Conservation (phyloP, 192 early-diverging fungal species). For the Gigaspora rosea region DNA sequence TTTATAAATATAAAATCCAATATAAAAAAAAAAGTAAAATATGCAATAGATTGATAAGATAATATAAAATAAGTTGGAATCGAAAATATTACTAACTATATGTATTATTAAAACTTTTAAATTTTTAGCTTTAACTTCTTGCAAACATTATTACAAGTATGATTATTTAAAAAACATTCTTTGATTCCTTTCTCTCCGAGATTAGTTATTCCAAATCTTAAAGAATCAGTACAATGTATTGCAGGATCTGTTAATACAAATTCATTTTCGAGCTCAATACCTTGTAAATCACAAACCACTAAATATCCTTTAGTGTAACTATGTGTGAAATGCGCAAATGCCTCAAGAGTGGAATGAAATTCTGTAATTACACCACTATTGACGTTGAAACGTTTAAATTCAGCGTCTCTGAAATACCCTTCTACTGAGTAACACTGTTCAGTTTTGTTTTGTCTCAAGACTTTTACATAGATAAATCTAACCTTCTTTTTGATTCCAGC, state of each 20-base stretch:
- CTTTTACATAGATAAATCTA: neutral
- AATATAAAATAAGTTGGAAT: no score
- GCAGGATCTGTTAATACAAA: constrained; percentile 28
- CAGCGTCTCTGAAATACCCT: neutral
- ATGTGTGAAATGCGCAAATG: constrained; percentile 27
- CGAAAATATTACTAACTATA: no score
- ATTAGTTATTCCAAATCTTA: constrained; percentile 24
- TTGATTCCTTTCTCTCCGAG: constrained; percentile 5
- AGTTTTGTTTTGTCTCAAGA: neutral
- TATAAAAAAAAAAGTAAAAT: no score
- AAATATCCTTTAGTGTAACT: constrained; percentile 11
- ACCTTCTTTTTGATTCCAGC: neutral
- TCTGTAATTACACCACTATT: constrained; percentile 24
- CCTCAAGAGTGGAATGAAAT: constrained; percentile 24
- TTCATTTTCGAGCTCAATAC: constrained; percentile 8
- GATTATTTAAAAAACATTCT: constrained; percentile 19
- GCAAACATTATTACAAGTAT: constrained; percentile 23
- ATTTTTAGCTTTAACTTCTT: constrained; percentile 9
- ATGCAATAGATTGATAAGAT: no score
- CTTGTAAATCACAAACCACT: constrained; percentile 29
- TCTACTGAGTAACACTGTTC: constrained; percentile 1
- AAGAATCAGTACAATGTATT: constrained; percentile 19
- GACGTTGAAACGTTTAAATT: constrained; percentile 25
- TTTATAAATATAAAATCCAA: no score
- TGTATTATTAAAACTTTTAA: neutral